Base-by-base conservation (phyloP, 139 green algal genomes). In the Chlorella sp. region DNA sequence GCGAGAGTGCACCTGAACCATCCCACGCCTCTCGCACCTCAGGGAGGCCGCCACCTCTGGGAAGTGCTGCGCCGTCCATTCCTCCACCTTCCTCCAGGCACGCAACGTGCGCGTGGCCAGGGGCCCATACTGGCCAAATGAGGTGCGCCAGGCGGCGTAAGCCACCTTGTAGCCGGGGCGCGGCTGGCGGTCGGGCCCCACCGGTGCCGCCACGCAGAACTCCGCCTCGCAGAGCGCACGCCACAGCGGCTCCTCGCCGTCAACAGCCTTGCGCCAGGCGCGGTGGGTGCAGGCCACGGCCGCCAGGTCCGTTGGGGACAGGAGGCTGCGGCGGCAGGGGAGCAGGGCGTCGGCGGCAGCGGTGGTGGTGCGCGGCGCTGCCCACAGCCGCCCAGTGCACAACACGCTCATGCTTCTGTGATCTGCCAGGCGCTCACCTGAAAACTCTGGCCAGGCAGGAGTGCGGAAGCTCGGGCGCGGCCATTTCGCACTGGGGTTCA, bases 181-280 rank as follows among this genome's bases (percentile, higher is more conserved):
- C 2, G 73, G 60, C 16, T 17, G 20, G 32, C 76, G 41, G 20
- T 80, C 84, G 20, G 56, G 84, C 30, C 20, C 14, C 6, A 28
- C 28, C 4, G 60, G 41, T 3, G 78, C 5, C 4, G 32, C 30
- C 32, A 84, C 38, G 26, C 38, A 17, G 62, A 74, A 78, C 17
- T 62, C 43, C 3, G 58, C 30, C 38, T 62, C 60, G 32, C 77
- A 87, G 3, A 72, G 40, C 1, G 43, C 30, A 3, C 60, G 75
- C 84, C 84, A 87, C 46, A 87, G 48, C 7, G 32, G 36, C 44
- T 87, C 84, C 60, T 87, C 84, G n/a, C 41, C n/a, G 1, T 13
- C 32, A 3, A 84, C 43, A 3, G 54, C 51, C 24, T 74, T 19
- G 34, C 69, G 62, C 84, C 84, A 87, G 32, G 36, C 54, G 0